Evolutionary conservation across 1,284 basidiomycete genomes (phyloP).

Genomic region (Retiboletus flavoniger): DNA sequence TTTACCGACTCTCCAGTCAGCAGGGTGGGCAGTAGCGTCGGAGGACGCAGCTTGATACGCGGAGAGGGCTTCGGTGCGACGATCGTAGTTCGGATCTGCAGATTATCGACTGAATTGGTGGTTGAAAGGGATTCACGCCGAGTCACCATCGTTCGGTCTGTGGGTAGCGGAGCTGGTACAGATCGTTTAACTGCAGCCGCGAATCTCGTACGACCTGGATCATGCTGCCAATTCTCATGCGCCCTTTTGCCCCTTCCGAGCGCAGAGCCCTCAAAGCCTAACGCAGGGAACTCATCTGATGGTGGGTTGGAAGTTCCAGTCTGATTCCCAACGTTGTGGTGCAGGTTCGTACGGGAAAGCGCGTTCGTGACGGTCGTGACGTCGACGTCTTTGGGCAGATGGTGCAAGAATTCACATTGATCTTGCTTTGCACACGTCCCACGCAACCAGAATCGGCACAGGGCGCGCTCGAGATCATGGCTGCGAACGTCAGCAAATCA

Average conservation of each 20-base stretch:
- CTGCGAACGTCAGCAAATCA: constrained; percentile 40
- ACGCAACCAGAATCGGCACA: constrained; percentile 97
- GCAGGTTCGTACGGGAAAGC: constrained; percentile 69
- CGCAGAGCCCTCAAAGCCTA: constrained; percentile 47
- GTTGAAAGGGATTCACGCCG: constrained; percentile 55
- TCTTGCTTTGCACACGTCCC: constrained; percentile 96
- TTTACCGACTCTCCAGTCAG: constrained; percentile 80
- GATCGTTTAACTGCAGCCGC: constrained; percentile 77
- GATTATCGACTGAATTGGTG: constrained; percentile 54
- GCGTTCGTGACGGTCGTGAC: constrained; percentile 64
- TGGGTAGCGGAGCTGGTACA: constrained; percentile 30
- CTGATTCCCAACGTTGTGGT: constrained; percentile 39
- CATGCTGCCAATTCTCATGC: constrained; percentile 48
- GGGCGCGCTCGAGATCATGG: constrained; percentile 87
- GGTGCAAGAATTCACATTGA: constrained; percentile 87
- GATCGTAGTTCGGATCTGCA: constrained; percentile 64
- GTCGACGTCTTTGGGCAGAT: constrained; percentile 79
- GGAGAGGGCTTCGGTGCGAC: constrained; percentile 84
- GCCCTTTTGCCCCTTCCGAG: constrained; percentile 37
- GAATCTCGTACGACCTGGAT: constrained; percentile 83
- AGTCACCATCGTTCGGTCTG: constrained; percentile 42
- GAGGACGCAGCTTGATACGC: constrained; percentile 78
- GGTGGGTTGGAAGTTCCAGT: constrained; percentile 44
- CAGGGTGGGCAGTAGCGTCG: constrained; percentile 84
- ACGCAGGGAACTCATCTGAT: constrained; percentile 85